These are phyloP conservation scores for Phylloporus sp. DNA, from an alignment of 768 basidiomycete species.

Conservation along the genomic window DNA sequence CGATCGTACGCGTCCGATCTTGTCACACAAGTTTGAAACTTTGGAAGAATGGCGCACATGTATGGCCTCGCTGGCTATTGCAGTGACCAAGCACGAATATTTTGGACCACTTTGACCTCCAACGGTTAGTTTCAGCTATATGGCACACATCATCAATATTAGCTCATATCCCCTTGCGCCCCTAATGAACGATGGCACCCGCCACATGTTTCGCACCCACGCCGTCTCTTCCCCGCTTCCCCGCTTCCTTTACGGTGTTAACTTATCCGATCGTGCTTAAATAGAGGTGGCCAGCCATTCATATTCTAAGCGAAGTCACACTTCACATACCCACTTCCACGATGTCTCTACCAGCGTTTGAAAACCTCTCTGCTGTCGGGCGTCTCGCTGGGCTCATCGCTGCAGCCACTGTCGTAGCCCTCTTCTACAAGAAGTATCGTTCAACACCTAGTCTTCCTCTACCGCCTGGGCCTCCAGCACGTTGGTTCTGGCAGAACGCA, in stretches of 20 bases:
- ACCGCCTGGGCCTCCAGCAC: conserved; percentile 22
- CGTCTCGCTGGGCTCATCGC: conserved; percentile 4
- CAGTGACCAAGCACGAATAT: background rate
- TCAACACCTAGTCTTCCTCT: no score
- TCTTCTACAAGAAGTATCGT: conserved; percentile 5
- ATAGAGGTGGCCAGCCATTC: background rate
- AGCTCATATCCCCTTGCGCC: no score
- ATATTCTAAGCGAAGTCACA: background rate
- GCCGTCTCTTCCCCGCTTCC: background rate
- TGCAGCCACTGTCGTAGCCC: background rate
- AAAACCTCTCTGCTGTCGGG: background rate
- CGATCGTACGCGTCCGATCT: background rate
- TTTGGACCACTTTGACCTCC: background rate
- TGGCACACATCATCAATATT: background rate
- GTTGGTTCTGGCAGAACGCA: conserved; percentile 20
- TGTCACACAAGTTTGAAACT: background rate
- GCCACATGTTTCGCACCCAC: background rate
- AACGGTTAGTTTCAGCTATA: background rate
- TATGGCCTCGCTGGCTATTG: no score
- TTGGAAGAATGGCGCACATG: background rate
- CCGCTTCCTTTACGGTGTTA: background rate
- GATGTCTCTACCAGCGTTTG: background rate
- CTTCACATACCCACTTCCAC: background rate
- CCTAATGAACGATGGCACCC: no score
- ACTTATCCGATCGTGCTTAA: background rate